These are phyloP conservation scores for Trametes cingulata DNA, from an alignment of 768 basidiomycete genomes.

Conservation along the genomic window DNA sequence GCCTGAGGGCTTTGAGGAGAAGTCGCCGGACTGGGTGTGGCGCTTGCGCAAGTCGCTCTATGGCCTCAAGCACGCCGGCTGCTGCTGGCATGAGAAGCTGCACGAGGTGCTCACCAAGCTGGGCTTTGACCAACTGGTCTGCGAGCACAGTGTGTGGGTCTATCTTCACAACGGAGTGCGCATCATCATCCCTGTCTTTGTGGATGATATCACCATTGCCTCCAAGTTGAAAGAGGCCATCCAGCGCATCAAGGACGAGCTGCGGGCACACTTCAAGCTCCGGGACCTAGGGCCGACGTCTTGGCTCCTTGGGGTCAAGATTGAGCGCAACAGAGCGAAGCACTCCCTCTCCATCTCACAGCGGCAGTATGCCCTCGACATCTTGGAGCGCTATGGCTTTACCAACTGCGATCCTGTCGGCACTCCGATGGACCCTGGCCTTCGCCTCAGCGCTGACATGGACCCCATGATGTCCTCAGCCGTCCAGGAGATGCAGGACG, in stretches of 20 bases:
- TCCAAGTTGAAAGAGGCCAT: not conserved
- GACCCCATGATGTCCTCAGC: not conserved
- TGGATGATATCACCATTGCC: conserved; percentile 14
- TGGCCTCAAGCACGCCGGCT: conserved; percentile 44
- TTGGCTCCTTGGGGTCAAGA: conserved; percentile 25
- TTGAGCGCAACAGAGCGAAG: not conserved
- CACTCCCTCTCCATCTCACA: conserved; percentile 6
- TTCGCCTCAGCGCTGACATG: conserved; percentile 9
- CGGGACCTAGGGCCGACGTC: not conserved
- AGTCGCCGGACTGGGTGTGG: conserved; percentile 10
- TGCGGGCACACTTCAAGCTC: conserved; percentile 21
- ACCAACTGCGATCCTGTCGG: conserved; percentile 26
- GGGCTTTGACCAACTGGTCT: conserved; percentile 26
- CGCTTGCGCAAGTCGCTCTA: conserved; percentile 38
- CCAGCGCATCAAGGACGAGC: conserved; percentile 11
- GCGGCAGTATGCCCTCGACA: conserved; percentile 3
- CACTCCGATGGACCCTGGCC: conserved; percentile 33
- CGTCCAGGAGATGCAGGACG: conserved; percentile 3
- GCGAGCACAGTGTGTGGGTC: conserved; percentile 30
- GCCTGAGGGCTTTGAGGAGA: conserved; percentile 27
- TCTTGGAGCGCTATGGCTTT: not conserved
- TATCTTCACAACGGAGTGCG: not conserved
- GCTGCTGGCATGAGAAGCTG: conserved; percentile 40
- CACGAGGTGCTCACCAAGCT: conserved; percentile 24
- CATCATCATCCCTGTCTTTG: conserved; percentile 15